Base-by-base conservation (phyloP, 1,284 basidiomycete species). In the Pseudomicrostroma phylloplanum region DNA sequence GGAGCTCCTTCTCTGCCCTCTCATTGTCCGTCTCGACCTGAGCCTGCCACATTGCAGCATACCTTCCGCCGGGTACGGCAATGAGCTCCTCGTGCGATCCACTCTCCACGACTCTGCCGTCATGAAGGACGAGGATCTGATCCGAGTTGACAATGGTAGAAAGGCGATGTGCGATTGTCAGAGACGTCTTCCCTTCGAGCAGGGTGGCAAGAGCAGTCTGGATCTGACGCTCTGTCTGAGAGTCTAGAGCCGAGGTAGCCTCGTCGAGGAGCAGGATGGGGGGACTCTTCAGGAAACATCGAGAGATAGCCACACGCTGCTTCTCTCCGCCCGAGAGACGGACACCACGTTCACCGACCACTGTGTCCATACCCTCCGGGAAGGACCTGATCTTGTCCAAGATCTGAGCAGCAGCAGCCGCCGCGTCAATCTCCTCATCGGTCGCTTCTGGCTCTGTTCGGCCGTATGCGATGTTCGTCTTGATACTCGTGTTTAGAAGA, bases 201-300 rank as follows among this genome's bases (percentile, higher is more conserved):
- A 79, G 66, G 23, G 71, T 74, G 39, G 67, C 66, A 46, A 79
- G 67, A 19, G 76, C 77, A 17, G 63, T 62, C 60, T 78, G 77
- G 23, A 79, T 62, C 54, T 67, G 67, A 39, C 72, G 69, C 64
- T 79, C 77, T 13, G 76, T 79, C 6, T 71, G 68, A 36, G 70
- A 70, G 66, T 79, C 77, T 6, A 79, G 67, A 15, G 77, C 87
- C 85, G 13, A 88, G 0, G 75, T 90, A 13, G 89, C 89, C 80
- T 91, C 89, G 77, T 92, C 91, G 56, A 92, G 78, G 15, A 92
- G 82, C 48, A 93, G 79, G 60, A 92, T 86, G 6, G 89, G 89
- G 17, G 92, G 89, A 74, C 89, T 89, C 81, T 93, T 93, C 60
- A 90, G 81, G 56, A 94, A 83, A 1, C 90, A 91, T 57, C 91